These are phyloP conservation scores for Phylloboletellus chloephorus DNA, from an alignment of 1,284 basidiomycete species.

Conservation along the genomic window DNA sequence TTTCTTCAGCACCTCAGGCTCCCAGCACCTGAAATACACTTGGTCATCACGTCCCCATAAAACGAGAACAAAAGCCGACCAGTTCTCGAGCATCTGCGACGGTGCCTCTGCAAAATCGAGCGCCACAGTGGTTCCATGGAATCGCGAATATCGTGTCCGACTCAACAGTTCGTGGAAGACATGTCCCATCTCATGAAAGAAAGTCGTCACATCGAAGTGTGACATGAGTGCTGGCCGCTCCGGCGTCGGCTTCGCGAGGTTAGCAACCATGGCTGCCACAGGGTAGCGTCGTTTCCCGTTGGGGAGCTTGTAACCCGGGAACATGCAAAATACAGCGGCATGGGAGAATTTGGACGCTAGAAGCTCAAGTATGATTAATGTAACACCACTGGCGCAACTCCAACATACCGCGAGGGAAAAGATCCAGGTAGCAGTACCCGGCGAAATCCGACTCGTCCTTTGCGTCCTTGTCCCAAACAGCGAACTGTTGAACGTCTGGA, in stretches of 20 bases:
- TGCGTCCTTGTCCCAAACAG: constrained; percentile 74
- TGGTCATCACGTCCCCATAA: background rate
- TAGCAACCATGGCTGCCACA: constrained; percentile 75
- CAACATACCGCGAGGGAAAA: constrained; percentile 70
- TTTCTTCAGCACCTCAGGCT: constrained; percentile 61
- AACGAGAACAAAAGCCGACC: constrained; percentile 38
- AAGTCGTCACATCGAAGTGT: constrained; percentile 72
- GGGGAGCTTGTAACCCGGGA: constrained; percentile 49
- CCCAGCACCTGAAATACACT: constrained; percentile 55
- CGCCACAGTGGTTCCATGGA: constrained; percentile 75
- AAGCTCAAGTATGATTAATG: background rate
- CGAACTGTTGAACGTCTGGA: constrained; percentile 69
- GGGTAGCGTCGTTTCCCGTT: constrained; percentile 66
- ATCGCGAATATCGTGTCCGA: constrained; percentile 63
- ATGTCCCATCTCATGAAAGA: constrained; percentile 82
- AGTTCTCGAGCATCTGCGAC: constrained; percentile 86
- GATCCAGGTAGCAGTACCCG: constrained; percentile 79
- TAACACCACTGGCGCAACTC: background rate
- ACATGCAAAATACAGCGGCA: constrained; percentile 75
- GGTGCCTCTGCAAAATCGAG: constrained; percentile 83
- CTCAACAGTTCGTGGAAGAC: constrained; percentile 81
- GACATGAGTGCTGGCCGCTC: constrained; percentile 77
- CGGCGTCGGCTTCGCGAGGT: constrained; percentile 74
- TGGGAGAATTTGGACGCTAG: constrained; percentile 76
- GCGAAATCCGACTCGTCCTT: constrained; percentile 65